Conservation (phyloP, 108 stramenopile genomes). For the Aurantiochytrium sp. region DNA sequence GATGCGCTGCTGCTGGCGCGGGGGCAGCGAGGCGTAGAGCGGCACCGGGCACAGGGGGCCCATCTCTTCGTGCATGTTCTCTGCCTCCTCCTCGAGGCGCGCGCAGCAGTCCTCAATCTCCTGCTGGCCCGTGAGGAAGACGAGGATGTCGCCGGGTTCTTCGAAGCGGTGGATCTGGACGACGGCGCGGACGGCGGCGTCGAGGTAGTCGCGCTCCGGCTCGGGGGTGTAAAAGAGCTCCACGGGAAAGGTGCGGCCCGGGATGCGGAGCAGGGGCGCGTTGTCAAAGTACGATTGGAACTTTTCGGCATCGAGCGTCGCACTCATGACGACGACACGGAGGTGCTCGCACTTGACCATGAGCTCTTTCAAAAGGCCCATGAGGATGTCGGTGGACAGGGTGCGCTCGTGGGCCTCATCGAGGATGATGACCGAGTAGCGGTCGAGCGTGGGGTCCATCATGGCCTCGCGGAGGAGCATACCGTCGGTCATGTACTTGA, state of each 20-base stretch:
- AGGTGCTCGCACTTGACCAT: constrained; percentile 79
- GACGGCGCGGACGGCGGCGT: constrained; percentile 90
- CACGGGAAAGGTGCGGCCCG: constrained; percentile 94
- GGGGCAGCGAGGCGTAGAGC: constrained; percentile 92
- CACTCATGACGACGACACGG: constrained; percentile 94
- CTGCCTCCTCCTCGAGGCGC: constrained; percentile 73
- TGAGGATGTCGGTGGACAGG: constrained; percentile 92
- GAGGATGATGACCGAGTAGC: constrained; percentile 87
- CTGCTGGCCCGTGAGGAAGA: constrained; percentile 95
- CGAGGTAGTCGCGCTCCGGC: constrained; percentile 96
- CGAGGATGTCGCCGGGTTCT: constrained; percentile 90
- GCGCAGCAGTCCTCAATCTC: constrained; percentile 98
- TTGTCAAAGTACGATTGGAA: constrained; percentile 58
- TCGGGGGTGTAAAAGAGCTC: constrained; percentile 94
- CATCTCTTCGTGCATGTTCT: constrained; percentile 57
- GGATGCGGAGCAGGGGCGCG: constrained; percentile 74
- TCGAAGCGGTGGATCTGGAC: constrained; percentile 96
- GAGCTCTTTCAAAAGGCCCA: constrained; percentile 95
- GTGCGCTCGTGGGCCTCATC: constrained; percentile 99
- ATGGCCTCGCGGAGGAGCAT: constrained; percentile 78
- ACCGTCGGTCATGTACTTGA: constrained; percentile 68
- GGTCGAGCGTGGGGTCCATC: constrained; percentile 82
- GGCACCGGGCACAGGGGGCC: constrained; percentile 85
- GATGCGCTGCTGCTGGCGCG: constrained; percentile 83
- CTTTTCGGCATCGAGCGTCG: constrained; percentile 94